Conservation (phyloP, 1,284 basidiomycete species). For the Coriolopsis trogii region DNA sequence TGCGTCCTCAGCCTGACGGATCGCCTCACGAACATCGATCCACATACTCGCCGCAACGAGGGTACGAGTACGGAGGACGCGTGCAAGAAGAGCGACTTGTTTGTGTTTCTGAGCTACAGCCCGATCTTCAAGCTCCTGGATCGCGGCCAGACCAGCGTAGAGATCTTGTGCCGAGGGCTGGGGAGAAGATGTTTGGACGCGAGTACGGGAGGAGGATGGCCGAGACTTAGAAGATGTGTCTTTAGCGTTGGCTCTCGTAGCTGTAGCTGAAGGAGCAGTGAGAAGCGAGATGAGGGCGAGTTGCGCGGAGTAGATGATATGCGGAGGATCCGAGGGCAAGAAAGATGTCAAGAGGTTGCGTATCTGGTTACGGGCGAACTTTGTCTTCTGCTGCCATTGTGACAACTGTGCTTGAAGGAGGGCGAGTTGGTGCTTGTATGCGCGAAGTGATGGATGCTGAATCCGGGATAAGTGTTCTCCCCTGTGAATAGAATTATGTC, state of each 20-base stretch:
- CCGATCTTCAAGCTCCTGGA: slow-evolving; percentile 44
- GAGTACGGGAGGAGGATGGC: slow-evolving; percentile 4
- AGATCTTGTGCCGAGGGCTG: slow-evolving; percentile 34
- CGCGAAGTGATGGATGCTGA: slow-evolving; percentile 63
- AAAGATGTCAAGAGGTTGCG: slow-evolving; percentile 56
- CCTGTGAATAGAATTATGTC: neutral
- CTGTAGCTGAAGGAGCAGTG: slow-evolving; percentile 32
- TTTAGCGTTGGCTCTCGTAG: slow-evolving; percentile 1
- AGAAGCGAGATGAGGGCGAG: slow-evolving; percentile 53
- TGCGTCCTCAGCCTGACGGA: slow-evolving; percentile 46
- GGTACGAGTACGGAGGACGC: slow-evolving; percentile 52
- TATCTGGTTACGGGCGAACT: slow-evolving; percentile 58
- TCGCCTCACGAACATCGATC: slow-evolving; percentile 48
- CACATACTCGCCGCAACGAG: slow-evolving; percentile 56
- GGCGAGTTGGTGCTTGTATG: slow-evolving; percentile 58
- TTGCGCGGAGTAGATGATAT: slow-evolving; percentile 55
- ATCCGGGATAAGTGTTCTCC: neutral
- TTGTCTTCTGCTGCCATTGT: slow-evolving; percentile 53
- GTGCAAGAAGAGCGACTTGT: slow-evolving; percentile 48
- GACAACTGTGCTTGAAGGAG: slow-evolving; percentile 63
- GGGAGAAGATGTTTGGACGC: slow-evolving; percentile 10
- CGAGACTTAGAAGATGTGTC: neutral
- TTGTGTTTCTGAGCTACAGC: slow-evolving; percentile 45
- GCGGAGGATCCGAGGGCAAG: slow-evolving; percentile 48
- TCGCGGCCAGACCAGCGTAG: slow-evolving; percentile 44